A percentile compares a stretch with the other conserved stretches of the same genome.
Conservation (phyloP, 2,329 filamentous ascomycete genomes). For the Paecilomyces fulvus region DNA sequence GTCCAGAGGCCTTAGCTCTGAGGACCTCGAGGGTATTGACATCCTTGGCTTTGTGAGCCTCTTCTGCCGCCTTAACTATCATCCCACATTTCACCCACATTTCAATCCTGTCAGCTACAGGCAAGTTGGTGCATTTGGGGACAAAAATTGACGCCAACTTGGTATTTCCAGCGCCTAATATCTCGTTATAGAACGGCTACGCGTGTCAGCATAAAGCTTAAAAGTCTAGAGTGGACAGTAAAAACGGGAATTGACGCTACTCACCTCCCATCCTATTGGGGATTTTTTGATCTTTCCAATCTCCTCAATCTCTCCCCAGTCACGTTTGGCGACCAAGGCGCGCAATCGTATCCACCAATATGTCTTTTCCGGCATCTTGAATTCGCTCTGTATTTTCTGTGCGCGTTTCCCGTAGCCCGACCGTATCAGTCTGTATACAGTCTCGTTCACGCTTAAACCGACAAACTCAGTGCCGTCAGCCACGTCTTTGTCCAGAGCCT, state of each 20-base stretch:
- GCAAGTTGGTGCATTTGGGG: slow-evolving; percentile 70
- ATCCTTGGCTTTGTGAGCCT: slow-evolving; percentile 77
- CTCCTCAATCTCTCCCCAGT: slow-evolving; percentile 91
- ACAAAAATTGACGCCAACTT: slow-evolving; percentile 77
- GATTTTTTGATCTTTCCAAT: slow-evolving; percentile 66
- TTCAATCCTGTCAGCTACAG: slow-evolving; percentile 61
- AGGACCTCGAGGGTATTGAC: slow-evolving; percentile 64
- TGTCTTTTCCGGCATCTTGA: slow-evolving; percentile 85
- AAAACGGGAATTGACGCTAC: slow-evolving; percentile 21
- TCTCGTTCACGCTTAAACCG: slow-evolving; percentile 82
- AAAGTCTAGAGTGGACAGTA: slow-evolving; percentile 4
- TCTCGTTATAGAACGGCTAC: slow-evolving; percentile 84
- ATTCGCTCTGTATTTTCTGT: slow-evolving; percentile 81
- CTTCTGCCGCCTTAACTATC: slow-evolving; percentile 80
- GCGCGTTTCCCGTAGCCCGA: slow-evolving; percentile 76
- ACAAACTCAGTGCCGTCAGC: slow-evolving; percentile 56
- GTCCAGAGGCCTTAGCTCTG: slow-evolving; percentile 62
- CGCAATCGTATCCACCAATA: slow-evolving; percentile 81
- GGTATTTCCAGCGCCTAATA: slow-evolving; percentile 80
- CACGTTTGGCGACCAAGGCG: slow-evolving; percentile 78
- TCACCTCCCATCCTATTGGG: slow-evolving; percentile 92
- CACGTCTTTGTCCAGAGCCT: slow-evolving; percentile 76
- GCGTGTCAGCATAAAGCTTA: slow-evolving; percentile 19
- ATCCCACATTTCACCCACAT: slow-evolving; percentile 98
- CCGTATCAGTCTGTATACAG: slow-evolving; percentile 77